A percentile compares a stretch with the other conserved stretches of the same genome.
These are phyloP conservation scores for Penicillium riverlandense DNA, from an alignment of 495 filamentous ascomycete species.

Conservation along the genomic window DNA sequence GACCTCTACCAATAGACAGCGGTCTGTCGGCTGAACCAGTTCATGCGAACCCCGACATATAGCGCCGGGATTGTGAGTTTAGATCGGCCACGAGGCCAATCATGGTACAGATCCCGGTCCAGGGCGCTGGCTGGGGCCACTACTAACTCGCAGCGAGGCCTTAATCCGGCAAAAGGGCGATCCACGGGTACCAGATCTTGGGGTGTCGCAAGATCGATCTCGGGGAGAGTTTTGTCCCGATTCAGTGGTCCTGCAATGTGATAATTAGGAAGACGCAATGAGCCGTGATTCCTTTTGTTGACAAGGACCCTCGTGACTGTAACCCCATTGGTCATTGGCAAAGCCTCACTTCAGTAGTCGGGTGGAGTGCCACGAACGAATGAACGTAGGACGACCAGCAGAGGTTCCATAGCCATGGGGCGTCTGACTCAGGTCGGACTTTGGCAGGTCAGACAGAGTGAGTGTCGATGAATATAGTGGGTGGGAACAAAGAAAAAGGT, in stretches of 20 bases:
- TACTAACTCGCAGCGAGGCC: not conserved
- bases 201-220: no score
- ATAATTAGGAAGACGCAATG: not conserved
- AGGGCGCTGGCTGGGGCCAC: slow-evolving; percentile 1
- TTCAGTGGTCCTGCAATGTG: not conserved
- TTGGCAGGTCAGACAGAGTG: slow-evolving; percentile 3
- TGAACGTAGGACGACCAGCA: not conserved
- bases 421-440: slow-evolving; percentile 6
- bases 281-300: not conserved
- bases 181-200: not conserved
- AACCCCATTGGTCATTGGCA: no score
- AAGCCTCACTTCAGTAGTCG: slow-evolving; percentile 3
- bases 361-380: slow-evolving; percentile 4
- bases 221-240: no score
- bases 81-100: slow-evolving; percentile 4
- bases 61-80: slow-evolving; percentile 3
- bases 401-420: slow-evolving; percentile 5
- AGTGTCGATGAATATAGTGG: not conserved
- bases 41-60: slow-evolving; percentile 3
- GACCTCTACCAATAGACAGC: not conserved
- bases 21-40: not conserved
- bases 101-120: not conserved
- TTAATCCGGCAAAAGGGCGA: slow-evolving; percentile 1
- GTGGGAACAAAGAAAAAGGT: slow-evolving; percentile 1
- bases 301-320: no score